These are phyloP conservation scores for Lactarius sp. DNA, from an alignment of 768 basidiomycete genomes.

Conservation along the genomic window DNA sequence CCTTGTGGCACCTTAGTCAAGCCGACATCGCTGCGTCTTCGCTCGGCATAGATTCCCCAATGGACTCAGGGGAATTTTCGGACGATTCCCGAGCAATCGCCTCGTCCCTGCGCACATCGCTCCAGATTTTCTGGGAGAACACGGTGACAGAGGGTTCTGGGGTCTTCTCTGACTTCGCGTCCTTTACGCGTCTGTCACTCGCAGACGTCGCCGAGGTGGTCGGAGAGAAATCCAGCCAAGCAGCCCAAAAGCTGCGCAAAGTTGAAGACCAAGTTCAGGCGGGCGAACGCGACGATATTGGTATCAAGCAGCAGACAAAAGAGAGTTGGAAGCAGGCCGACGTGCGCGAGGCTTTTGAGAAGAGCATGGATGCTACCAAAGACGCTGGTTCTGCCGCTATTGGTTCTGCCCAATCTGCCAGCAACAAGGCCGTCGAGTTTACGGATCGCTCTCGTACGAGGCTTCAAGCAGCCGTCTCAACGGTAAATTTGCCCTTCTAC, in stretches of 20 bases:
- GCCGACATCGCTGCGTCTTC: constrained; percentile 44
- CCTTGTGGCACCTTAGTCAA: constrained; percentile 58
- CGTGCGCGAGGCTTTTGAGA: constrained; percentile 52
- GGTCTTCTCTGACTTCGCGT: constrained; percentile 58
- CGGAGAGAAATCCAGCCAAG: constrained; percentile 45
- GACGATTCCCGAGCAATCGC: constrained; percentile 50
- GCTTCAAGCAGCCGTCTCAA: constrained; percentile 48
- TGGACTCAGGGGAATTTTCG: constrained; percentile 43
- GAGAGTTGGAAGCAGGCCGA: constrained; percentile 41
- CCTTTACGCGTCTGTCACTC: constrained; percentile 57
- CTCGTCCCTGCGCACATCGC: constrained; percentile 44
- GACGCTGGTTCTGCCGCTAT: constrained; percentile 53
- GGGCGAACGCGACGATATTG: constrained; percentile 54
- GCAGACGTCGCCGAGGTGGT: constrained; percentile 62
- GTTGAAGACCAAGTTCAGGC: constrained; percentile 55
- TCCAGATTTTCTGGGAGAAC: constrained; percentile 50
- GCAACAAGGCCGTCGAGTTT: constrained; percentile 40
- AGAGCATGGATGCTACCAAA: constrained; percentile 62
- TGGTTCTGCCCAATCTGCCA: constrained; percentile 32
- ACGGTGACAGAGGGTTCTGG: constrained; percentile 49
- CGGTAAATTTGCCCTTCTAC: constrained; percentile 34
- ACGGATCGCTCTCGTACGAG: constrained; percentile 40
- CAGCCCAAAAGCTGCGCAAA: constrained; percentile 49
- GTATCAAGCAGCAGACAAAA: constrained; percentile 48
- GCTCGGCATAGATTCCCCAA: constrained; percentile 30